Conservation (phyloP, 1,284 basidiomycete genomes). For the Cystobasidium sp. region DNA sequence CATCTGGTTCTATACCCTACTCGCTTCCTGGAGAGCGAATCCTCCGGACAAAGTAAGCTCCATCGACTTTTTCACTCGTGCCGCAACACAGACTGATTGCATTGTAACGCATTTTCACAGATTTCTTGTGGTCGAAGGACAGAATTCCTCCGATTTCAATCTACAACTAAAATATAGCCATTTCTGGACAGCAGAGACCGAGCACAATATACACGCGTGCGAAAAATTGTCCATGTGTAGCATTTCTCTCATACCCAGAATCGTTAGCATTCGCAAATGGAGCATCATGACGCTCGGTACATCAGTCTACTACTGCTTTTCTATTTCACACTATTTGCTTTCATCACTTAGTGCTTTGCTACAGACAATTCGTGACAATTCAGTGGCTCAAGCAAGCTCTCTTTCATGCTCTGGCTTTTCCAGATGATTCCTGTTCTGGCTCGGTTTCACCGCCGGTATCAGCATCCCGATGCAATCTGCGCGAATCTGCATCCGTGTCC, state of each 20-base stretch:
- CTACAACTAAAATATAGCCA: conserved; percentile 17
- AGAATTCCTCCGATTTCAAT: conserved; percentile 60
- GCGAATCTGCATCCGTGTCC: conserved; percentile 2
- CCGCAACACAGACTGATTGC: background rate
- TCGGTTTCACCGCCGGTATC: conserved; percentile 16
- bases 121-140: conserved; percentile 74
- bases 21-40: conserved; percentile 53
- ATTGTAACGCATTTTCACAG: background rate
- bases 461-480: conserved; percentile 5
- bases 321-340: background rate
- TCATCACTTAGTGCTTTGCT: background rate
- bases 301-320: background rate
- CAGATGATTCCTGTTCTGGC: conserved; percentile 4
- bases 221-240: conserved; percentile 1
- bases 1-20: conserved; percentile 63
- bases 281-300: background rate
- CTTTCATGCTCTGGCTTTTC: background rate
- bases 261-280: background rate
- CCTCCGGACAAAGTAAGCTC: conserved; percentile 46
- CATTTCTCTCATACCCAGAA: background rate
- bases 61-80: background rate
- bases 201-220: background rate
- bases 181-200: background rate
- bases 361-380: background rate
- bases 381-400: background rate